These are phyloP conservation scores for Cyberlindnera saturnus DNA, from an alignment of 805 yeast genomes.

Conservation along the genomic window DNA sequence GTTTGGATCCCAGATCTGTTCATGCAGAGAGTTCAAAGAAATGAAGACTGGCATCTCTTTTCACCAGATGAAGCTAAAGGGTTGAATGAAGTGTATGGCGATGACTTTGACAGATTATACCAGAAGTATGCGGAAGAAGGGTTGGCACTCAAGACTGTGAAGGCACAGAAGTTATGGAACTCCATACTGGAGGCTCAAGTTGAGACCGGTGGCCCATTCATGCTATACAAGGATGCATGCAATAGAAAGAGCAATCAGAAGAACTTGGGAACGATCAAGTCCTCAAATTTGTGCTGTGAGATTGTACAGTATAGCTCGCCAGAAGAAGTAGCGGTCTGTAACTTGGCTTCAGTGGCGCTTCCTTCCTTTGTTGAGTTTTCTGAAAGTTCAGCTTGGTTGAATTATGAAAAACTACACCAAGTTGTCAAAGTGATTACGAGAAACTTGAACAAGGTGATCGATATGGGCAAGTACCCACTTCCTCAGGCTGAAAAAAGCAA, in stretches of 20 bases:
- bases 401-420: slow-evolving; percentile 69
- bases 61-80: slow-evolving; percentile 91
- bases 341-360: slow-evolving; percentile 84
- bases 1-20: slow-evolving; percentile 94
- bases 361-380: slow-evolving; percentile 68
- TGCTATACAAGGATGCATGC: slow-evolving; percentile 91
- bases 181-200: slow-evolving; percentile 89
- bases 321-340: slow-evolving; percentile 93
- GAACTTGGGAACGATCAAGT: slow-evolving; percentile 87
- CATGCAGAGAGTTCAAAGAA: slow-evolving; percentile 80
- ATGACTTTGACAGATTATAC: slow-evolving; percentile 71
- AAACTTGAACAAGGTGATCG: slow-evolving; percentile 78
- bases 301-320: slow-evolving; percentile 87
- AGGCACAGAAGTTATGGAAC: slow-evolving; percentile 92
- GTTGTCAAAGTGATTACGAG: slow-evolving; percentile 69
- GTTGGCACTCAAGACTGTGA: slow-evolving; percentile 55
- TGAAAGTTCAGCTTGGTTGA: slow-evolving; percentile 30
- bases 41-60: slow-evolving; percentile 82
- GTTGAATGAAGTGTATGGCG: slow-evolving; percentile 76
- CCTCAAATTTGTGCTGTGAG: slow-evolving; percentile 93
- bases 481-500: slow-evolving; percentile 69
- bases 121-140: slow-evolving; percentile 67
- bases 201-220: slow-evolving; percentile 95
- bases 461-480: slow-evolving; percentile 77
- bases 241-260: slow-evolving; percentile 85